Base-by-base conservation (phyloP, 768 basidiomycete genomes). In the Porpolomopsis calyptriformis region DNA sequence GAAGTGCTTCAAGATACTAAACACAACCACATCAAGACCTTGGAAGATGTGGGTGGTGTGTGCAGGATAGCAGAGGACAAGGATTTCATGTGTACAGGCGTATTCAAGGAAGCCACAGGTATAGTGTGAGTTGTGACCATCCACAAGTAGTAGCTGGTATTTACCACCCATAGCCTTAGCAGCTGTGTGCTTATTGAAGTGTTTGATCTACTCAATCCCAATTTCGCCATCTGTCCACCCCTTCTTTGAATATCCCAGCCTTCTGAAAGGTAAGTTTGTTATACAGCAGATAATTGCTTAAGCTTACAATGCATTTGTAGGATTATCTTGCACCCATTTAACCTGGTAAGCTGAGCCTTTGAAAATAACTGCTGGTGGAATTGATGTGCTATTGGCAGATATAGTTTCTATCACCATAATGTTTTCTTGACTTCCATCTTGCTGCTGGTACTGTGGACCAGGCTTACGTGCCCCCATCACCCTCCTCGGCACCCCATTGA, bases 361-460 rank as follows among this genome's bases (percentile, higher is more conserved):
- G 47, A 58, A 67, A 31, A 68, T 64, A 2, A 67, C 55, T 16
- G 57, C 44, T 3, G 65, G 66, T 23, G 53, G 41, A 11, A 57
- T 42, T 0, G 53, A 9, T 5, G 55, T 55, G 1, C 66, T 63
- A 56, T 69, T 63, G 0, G 64, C 64, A 52, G 68, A 68, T 18
- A 73, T 72, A 1, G 66, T 68, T 0, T 63, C 58, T 37, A 74
- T 53, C 8, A 66, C 59, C 0, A 67, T 71, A 27, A 66, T 67
- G 40, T 65, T 70, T 49, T 71, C 68, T 9, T 54, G 48, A 23
- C 52, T 53, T 1, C 65, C 63, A 23, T 51, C 51, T 1, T 49
- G 33, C 49, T 67, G 65, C 51, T 68, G 64, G 54, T 70, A 57
- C 45, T 64, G 63, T 2, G 36, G 14, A 24, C 40, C 45, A 20